These are phyloP conservation scores for Phytophthora pluvialis DNA, from an alignment of 352 stramenopile genomes.

Conservation along the genomic window DNA sequence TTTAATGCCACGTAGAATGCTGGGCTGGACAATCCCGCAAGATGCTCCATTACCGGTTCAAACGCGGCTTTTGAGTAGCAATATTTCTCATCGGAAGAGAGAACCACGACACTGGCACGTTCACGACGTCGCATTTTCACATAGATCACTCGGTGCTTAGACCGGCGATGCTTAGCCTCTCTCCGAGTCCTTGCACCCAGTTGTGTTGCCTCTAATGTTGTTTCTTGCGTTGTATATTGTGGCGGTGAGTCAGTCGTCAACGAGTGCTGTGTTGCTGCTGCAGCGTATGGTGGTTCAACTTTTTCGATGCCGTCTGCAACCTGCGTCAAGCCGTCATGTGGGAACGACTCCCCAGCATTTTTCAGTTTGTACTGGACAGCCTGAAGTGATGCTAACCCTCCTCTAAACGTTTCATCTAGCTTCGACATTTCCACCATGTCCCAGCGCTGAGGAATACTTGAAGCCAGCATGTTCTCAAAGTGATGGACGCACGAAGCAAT, in stretches of 20 bases:
- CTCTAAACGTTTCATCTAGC: conserved; percentile 2
- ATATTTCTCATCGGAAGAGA: conserved; percentile 20
- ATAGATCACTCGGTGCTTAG: conserved; percentile 6
- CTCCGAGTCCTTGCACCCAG: no score
- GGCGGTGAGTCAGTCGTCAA: no score
- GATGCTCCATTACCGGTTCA: conserved; percentile 8
- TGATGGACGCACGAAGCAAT: conserved; percentile 3
- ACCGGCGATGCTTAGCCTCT: neutral
- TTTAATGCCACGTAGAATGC: neutral
- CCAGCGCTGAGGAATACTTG: conserved; percentile 3
- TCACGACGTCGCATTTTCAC: conserved; percentile 4
- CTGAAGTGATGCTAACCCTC: neutral
- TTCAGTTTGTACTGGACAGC: conserved; percentile 4
- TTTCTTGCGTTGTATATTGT: no score
- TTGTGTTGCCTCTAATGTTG: no score
- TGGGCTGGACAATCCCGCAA: neutral
- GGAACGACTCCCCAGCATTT: neutral
- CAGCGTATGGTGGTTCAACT: conserved; percentile 1
- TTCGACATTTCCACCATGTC: conserved; percentile 1
- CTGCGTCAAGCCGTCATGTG: conserved; percentile 4
- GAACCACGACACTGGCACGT: conserved; percentile 3
- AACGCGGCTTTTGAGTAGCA: conserved; percentile 6
- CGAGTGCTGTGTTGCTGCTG: neutral
- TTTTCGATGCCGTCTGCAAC: neutral
- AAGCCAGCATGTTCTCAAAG: neutral